A percentile compares a stretch with the other conserved stretches of the same genome.
These are phyloP conservation scores for Akanthomyces lecanii DNA, from an alignment of 2,329 filamentous ascomycete genomes.

Conservation along the genomic window DNA sequence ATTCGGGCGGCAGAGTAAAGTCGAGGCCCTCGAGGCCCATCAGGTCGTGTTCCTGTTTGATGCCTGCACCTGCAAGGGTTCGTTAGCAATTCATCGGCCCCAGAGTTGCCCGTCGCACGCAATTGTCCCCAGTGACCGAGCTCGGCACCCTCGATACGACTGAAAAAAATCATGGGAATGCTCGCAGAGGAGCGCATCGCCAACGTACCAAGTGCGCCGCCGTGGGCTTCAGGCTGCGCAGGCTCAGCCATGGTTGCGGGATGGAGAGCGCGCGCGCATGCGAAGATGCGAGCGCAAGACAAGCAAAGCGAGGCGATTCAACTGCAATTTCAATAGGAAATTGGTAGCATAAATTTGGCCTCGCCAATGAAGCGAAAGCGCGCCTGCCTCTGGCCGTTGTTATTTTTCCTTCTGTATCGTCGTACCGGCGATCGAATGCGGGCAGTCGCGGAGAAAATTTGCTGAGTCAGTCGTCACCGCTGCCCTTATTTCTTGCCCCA, in stretches of 20 bases:
- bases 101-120: neutral
- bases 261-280: constrained; percentile 16
- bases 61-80: constrained; percentile 25
- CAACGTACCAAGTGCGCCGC: constrained; percentile 35
- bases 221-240: constrained; percentile 33
- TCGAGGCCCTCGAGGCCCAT: constrained; percentile 31
- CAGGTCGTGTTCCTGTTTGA: constrained; percentile 37
- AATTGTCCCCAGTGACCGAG: neutral
- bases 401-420: neutral
- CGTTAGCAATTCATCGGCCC: constrained; percentile 23
- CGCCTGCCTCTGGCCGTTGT: neutral
- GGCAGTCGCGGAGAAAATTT: constrained; percentile 38
- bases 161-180: neutral
- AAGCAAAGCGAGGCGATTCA: constrained; percentile 6
- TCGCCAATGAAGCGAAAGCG: neutral
- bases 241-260: constrained; percentile 39
- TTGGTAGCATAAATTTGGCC: too few relatives aligned
- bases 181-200: neutral
- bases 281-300: constrained; percentile 19
- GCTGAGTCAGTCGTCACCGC: constrained; percentile 35
- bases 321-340: neutral
- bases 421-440: constrained; percentile 20
- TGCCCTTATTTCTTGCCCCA: constrained; percentile 41
- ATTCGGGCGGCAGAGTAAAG: constrained; percentile 32
- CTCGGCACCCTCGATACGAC: neutral